Evolutionary conservation across 2,329 filamentous ascomycete species (phyloP).

Genomic region (Chalaropsis thielavioides): DNA sequence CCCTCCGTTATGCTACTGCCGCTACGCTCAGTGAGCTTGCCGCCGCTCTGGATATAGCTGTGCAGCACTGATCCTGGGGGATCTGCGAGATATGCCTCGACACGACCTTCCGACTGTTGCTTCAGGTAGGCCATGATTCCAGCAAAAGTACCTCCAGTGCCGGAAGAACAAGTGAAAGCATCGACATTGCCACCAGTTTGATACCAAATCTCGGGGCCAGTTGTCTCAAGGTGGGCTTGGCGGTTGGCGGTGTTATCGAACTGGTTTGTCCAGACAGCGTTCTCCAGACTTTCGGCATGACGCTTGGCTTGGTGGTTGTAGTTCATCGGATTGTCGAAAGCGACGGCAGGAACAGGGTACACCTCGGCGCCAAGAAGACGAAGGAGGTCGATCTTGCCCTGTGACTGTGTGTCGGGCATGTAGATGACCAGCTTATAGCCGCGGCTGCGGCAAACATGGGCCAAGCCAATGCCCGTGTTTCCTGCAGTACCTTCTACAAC

Average conservation of each 20-base stretch:
- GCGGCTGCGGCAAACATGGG: conserved; percentile 82
- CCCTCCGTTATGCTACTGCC: conserved; percentile 93
- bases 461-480: conserved; percentile 94
- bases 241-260: conserved; percentile 96
- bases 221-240: conserved; percentile 89
- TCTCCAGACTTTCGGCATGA: conserved; percentile 73
- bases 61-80: conserved; percentile 88
- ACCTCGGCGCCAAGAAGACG: conserved; percentile 87
- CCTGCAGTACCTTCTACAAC: conserved; percentile 95
- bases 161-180: conserved; percentile 90
- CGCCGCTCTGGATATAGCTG: conserved; percentile 76
- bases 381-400: conserved; percentile 91
- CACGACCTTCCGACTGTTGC: conserved; percentile 58
- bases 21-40: conserved; percentile 62
- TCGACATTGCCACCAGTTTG: conserved; percentile 78
- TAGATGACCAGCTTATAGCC: conserved; percentile 96
- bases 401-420: conserved; percentile 98
- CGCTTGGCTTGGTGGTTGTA: conserved; percentile 93
- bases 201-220: conserved; percentile 91
- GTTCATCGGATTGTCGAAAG: conserved; percentile 88
- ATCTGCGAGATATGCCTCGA: conserved; percentile 83
- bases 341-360: conserved; percentile 85
- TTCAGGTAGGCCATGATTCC: conserved; percentile 83
- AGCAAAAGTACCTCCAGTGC: conserved; percentile 81
- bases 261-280: conserved; percentile 97